Conservation (phyloP, 2,329 filamentous ascomycete genomes). For the Gremmenia infestans region DNA sequence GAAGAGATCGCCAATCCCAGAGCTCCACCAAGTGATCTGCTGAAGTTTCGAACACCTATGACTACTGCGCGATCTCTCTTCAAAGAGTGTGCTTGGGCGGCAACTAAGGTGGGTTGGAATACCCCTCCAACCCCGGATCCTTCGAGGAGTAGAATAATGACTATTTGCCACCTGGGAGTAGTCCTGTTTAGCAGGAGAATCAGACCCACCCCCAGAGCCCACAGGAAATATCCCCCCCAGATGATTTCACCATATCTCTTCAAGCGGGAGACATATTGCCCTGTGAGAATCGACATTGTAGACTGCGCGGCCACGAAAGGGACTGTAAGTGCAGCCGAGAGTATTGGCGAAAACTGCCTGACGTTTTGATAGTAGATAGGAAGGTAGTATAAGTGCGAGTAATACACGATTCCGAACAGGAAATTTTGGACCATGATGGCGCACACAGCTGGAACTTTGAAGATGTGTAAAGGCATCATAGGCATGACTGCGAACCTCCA, state of each 20-base stretch:
- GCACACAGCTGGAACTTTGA: slow-evolving; percentile 47
- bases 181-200: slow-evolving; percentile 43
- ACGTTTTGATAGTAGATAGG: slow-evolving; percentile 59
- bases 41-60: slow-evolving; percentile 58
- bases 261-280: slow-evolving; percentile 51
- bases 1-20: slow-evolving; percentile 54
- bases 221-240: slow-evolving; percentile 34
- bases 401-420: slow-evolving; percentile 55
- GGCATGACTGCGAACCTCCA: slow-evolving; percentile 51
- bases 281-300: slow-evolving; percentile 42
- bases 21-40: slow-evolving; percentile 54
- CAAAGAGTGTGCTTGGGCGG: slow-evolving; percentile 51
- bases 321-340: slow-evolving; percentile 47
- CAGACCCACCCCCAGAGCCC: slow-evolving; percentile 48
- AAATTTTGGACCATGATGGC: slow-evolving; percentile 55
- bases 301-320: slow-evolving; percentile 46
- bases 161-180: slow-evolving; percentile 44
- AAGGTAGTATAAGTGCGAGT: slow-evolving; percentile 53
- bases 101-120: slow-evolving; percentile 47
- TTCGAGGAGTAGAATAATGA: slow-evolving; percentile 45
- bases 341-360: slow-evolving; percentile 27
- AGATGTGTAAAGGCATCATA: slow-evolving; percentile 54
- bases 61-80: slow-evolving; percentile 56
- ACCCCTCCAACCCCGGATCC: slow-evolving; percentile 49
- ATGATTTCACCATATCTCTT: slow-evolving; percentile 57